A percentile compares a stretch with the other conserved stretches of the same genome.
Evolutionary conservation across 345 rosid species (phyloP).

Genomic region (Durio zibethinus): DNA sequence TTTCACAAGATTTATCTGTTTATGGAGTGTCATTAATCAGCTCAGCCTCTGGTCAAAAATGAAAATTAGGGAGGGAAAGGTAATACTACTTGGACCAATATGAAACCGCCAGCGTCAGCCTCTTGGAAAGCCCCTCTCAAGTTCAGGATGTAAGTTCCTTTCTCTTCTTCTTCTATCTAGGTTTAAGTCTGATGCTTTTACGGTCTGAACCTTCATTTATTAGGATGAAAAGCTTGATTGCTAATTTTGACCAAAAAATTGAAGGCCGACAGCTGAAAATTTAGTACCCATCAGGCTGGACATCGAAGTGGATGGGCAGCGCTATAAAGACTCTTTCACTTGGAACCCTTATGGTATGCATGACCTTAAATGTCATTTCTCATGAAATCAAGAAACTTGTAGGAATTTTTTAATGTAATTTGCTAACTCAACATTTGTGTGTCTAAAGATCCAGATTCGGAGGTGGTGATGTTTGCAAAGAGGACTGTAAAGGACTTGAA

Average conservation of each 20-base stretch:
- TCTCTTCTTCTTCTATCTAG: background rate
- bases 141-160: conserved; percentile 69
- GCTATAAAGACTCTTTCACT: conserved; percentile 85
- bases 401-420: background rate
- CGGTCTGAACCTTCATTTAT: background rate
- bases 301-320: conserved; percentile 88
- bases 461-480: conserved; percentile 74
- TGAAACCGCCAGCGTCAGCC: conserved; percentile 45
- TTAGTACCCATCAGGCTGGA: conserved; percentile 86
- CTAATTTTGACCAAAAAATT: background rate
- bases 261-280: conserved; percentile 84
- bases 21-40: background rate
- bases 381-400: background rate
- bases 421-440: background rate
- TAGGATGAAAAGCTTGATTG: background rate
- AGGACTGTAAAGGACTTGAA: conserved; percentile 91
- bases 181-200: background rate
- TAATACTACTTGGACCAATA: background rate
- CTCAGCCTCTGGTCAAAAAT: too few relatives aligned
- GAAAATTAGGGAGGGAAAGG: conserved; percentile 2
- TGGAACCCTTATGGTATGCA: conserved; percentile 87
- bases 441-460: conserved; percentile 75
- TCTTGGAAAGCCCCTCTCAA: conserved; percentile 60
- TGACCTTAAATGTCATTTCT: background rate
- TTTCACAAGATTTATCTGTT: background rate